These are phyloP conservation scores for Flaveria sonorensis DNA, from an alignment of 129 eudicot species.

Conservation along the genomic window DNA sequence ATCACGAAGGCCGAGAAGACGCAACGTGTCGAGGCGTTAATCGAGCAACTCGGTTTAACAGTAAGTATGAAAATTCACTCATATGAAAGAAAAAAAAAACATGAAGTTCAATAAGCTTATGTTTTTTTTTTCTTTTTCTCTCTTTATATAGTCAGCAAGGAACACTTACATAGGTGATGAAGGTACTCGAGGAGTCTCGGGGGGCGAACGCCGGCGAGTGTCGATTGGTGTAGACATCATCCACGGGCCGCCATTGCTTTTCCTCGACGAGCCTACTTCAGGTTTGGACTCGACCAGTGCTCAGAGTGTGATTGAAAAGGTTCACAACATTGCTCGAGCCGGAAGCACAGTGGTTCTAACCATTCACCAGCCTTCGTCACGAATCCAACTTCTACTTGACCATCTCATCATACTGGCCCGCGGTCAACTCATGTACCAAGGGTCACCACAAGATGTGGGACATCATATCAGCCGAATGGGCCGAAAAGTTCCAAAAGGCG, in stretches of 20 bases:
- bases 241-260: constrained; percentile 77
- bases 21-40: constrained; percentile 60
- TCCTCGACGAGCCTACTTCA: constrained; percentile 91
- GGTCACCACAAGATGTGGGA: constrained; percentile 71
- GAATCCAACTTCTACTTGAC: constrained; percentile 65
- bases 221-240: constrained; percentile 85
- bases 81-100: background rate
- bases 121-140: background rate
- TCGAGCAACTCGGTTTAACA: constrained; percentile 71
- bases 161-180: constrained; percentile 76
- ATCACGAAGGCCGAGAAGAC: constrained; percentile 53
- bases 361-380: constrained; percentile 70
- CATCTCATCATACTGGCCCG: constrained; percentile 75
- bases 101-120: background rate
- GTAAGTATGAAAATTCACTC: no score
- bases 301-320: constrained; percentile 73
- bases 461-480: constrained; percentile 60
- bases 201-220: constrained; percentile 87
- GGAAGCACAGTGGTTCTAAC: constrained; percentile 79
- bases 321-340: constrained; percentile 69
- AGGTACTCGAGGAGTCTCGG: constrained; percentile 81
- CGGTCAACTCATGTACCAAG: constrained; percentile 87
- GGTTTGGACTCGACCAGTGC: constrained; percentile 88
- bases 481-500: constrained; percentile 62
- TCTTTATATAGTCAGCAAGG: constrained; percentile 52